Evolutionary conservation across 208 protist genomes (phyloP).

Genomic region (Wallacemonas sp.): DNA sequence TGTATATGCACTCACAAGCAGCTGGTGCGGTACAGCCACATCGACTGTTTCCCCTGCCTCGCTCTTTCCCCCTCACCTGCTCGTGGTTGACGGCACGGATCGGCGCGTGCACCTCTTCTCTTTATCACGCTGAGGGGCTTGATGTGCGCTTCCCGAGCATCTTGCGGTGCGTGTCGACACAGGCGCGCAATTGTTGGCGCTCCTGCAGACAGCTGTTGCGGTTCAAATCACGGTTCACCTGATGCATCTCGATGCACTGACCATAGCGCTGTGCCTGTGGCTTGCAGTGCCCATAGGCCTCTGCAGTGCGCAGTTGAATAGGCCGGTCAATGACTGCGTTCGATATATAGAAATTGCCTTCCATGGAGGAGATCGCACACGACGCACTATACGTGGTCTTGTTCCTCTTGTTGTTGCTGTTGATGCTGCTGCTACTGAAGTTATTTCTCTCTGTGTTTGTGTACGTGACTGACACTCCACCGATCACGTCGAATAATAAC

Average conservation of each 20-base stretch:
- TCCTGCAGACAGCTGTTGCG: constrained; percentile 56
- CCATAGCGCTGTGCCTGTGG: constrained; percentile 57
- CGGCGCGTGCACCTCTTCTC: no score
- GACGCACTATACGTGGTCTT: neutral
- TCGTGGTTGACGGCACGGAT: no score
- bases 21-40: no score
- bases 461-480: no score
- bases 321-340: constrained; percentile 63
- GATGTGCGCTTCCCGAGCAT: constrained; percentile 5
- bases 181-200: constrained; percentile 50
- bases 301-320: constrained; percentile 55
- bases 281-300: constrained; percentile 52
- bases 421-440: neutral
- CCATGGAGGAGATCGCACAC: constrained; percentile 28
- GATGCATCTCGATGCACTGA: constrained; percentile 65
- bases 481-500: no score
- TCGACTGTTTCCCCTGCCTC: no score
- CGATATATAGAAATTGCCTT: constrained; percentile 88
- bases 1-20: no score
- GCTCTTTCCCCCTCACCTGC: no score
- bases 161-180: constrained; percentile 48
- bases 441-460: neutral
- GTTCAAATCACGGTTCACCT: constrained; percentile 69
- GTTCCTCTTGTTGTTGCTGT: neutral
- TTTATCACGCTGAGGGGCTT: neutral